phyloP scores from a whole-genome alignment of 768 basidiomycete genomes.

The Rhodocollybia butyracea region DNA sequence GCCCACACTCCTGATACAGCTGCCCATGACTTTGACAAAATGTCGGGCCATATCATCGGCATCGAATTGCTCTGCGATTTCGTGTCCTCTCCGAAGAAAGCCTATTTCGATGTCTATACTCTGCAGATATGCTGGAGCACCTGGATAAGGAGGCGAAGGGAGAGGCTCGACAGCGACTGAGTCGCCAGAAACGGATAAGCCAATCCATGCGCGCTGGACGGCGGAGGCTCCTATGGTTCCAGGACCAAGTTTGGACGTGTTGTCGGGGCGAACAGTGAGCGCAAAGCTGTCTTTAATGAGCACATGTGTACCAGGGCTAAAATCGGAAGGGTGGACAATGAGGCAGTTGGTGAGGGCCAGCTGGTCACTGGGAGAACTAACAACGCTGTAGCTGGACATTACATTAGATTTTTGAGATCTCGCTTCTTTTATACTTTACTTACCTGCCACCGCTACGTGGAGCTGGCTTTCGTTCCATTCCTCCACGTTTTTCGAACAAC shows the following conservation, averaged over 20 bases:
- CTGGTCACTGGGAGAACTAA: slow-evolving; percentile 56
- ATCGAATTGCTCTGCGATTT: slow-evolving; percentile 70
- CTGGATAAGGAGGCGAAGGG: slow-evolving; percentile 45
- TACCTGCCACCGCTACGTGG: slow-evolving; percentile 30
- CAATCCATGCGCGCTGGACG: slow-evolving; percentile 86
- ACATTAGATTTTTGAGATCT: slow-evolving; percentile 8
- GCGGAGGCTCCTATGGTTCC: slow-evolving; percentile 76
- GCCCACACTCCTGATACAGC: slow-evolving; percentile 64
- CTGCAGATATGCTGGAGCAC: slow-evolving; percentile 62
- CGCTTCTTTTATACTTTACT: slow-evolving; percentile 4
- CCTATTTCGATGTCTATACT: slow-evolving; percentile 80
- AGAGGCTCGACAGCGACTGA: slow-evolving; percentile 67
- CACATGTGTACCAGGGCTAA: slow-evolving; percentile 69
- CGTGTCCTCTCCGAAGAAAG: slow-evolving; percentile 51
- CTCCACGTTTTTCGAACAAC: slow-evolving; percentile 48
- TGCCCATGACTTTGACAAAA: slow-evolving; percentile 73
- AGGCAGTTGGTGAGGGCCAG: slow-evolving; percentile 81
- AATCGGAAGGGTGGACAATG: slow-evolving; percentile 77
- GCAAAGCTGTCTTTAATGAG: slow-evolving; percentile 69
- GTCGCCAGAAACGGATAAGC: slow-evolving; percentile 77
- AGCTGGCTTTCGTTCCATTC: slow-evolving; percentile 37
- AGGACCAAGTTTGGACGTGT: slow-evolving; percentile 64
- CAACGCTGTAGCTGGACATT: slow-evolving; percentile 48
- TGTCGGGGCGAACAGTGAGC: slow-evolving; percentile 77
- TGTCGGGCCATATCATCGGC: slow-evolving; percentile 81